A percentile compares a stretch with the other conserved stretches of the same genome.
Conservation (phyloP, 345 rosid species). For the Eutrema yunnanense region DNA sequence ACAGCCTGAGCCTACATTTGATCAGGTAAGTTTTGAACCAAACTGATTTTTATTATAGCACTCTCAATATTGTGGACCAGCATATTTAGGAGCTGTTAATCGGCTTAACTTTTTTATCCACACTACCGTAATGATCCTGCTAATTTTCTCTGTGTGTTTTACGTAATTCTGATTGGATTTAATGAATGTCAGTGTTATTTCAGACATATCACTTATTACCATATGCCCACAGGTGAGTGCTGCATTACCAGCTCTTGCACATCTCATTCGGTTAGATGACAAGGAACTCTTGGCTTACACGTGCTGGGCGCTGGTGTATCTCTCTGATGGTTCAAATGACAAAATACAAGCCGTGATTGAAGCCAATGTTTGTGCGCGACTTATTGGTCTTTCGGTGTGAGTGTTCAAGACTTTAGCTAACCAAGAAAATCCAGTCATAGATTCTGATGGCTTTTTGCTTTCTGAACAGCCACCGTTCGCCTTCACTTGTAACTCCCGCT, state of each 20-base stretch:
- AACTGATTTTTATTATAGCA: not conserved
- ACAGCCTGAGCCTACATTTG: slow-evolving; percentile 79
- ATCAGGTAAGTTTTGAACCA: slow-evolving; percentile 45
- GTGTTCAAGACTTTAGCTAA: slow-evolving; percentile 21
- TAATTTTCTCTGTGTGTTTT: not conserved
- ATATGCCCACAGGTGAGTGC: slow-evolving; percentile 54
- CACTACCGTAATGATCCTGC: not conserved
- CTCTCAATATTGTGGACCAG: not conserved
- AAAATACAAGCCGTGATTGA: slow-evolving; percentile 79
- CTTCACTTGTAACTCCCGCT: slow-evolving; percentile 27
- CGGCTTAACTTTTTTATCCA: not conserved
- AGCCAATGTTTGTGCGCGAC: slow-evolving; percentile 65
- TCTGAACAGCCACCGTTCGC: slow-evolving; percentile 30
- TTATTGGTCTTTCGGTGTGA: slow-evolving; percentile 73
- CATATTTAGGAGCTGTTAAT: not conserved
- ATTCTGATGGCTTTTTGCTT: slow-evolving; percentile 24
- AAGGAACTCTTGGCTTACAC: slow-evolving; percentile 73
- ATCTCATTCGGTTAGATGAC: slow-evolving; percentile 62
- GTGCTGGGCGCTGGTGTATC: slow-evolving; percentile 54
- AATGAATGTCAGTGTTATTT: slow-evolving; percentile 1
- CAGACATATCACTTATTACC: slow-evolving; percentile 1
- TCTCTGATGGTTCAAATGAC: slow-evolving; percentile 61
- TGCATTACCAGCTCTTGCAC: slow-evolving; percentile 61
- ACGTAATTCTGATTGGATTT: not conserved
- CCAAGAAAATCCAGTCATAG: not conserved